Evolutionary conservation across 768 basidiomycete genomes (phyloP), one percentile per base, ranked within the genome.

Genomic region (Mycena indigotica): DNA sequence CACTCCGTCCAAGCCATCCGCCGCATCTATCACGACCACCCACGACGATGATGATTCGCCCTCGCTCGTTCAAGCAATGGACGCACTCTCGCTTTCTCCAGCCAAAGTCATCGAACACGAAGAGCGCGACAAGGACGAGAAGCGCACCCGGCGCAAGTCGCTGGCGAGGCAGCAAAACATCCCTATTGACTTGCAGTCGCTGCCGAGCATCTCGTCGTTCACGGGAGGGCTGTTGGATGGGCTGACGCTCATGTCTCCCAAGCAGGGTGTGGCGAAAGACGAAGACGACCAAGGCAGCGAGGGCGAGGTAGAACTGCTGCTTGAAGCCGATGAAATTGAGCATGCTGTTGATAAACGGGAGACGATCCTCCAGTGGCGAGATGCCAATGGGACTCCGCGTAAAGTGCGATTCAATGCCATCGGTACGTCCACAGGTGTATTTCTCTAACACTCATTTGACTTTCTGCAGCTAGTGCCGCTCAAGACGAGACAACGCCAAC

Each of bases 201-300:
- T 61, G 10, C 56, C 58, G 39, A 60, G 58, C 60, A 44, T 61
- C 21, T 64, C 60, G 39, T 58, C 58, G 12, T 16, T 53, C 50
- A 64, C 58, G 10, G 63, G 44, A 21, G 60, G 52, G 49, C 26
- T 64, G 10, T 30, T 64, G 53, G 56, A 60, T 4, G 49, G 63
- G 46, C 52, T 61, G 50, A 55, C 56, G 45, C 8, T 53, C 6
- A 40, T 39, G 39, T 26, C 35, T 12, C 21, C 25, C n/a, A 39
- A n/a, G 17, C 21, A 51, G 50, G 50, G 46, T 45, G 52, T 50
- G 48, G 57, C 48, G 25, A 46, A 50, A 49, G 35, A 23, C 3
- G 29, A 35, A 23, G 28, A 51, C 15, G 48, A 50, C 48, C 24
- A 23, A 12, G 6, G 29, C 24, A 19, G 24, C 30, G 50, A 32